Conservation (phyloP, 306 rosid genomes). For the Cicer pinnatifidum region DNA sequence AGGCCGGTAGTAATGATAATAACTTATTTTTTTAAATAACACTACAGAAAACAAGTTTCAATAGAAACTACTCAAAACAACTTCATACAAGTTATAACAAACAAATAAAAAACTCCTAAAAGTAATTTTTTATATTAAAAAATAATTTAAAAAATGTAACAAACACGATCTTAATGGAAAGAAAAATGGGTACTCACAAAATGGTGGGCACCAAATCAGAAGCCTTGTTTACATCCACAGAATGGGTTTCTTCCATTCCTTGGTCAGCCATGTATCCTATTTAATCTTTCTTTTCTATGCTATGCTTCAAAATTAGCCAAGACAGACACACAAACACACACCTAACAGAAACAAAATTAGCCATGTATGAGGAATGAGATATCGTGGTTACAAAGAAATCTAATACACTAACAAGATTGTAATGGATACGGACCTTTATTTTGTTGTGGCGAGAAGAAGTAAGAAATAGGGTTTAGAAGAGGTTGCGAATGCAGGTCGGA, state of each 20-base stretch:
- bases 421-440: not conserved
- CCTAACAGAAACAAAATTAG: too few relatives aligned
- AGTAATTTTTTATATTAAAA: too few relatives aligned
- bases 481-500: not conserved
- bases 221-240: slow-evolving; percentile 75
- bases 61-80: too few relatives aligned
- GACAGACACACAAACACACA: not conserved
- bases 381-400: too few relatives aligned
- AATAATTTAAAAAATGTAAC: not conserved
- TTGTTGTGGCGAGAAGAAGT: not conserved
- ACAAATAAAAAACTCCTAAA: too few relatives aligned
- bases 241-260: slow-evolving; percentile 77
- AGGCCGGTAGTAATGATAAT: too few relatives aligned
- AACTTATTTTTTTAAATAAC: too few relatives aligned
- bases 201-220: slow-evolving; percentile 91
- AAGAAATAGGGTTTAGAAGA: not conserved
- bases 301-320: slow-evolving; percentile 38
- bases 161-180: not conserved
- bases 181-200: slow-evolving; percentile 61
- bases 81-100: too few relatives aligned
- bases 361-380: too few relatives aligned
- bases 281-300: not conserved
- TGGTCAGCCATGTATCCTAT: slow-evolving; percentile 64
- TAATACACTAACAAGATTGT: too few relatives aligned
- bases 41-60: too few relatives aligned